phyloP scores from a whole-genome alignment of 2,329 filamentous ascomycete genomes.

The Akanthomyces muscarius region DNA sequence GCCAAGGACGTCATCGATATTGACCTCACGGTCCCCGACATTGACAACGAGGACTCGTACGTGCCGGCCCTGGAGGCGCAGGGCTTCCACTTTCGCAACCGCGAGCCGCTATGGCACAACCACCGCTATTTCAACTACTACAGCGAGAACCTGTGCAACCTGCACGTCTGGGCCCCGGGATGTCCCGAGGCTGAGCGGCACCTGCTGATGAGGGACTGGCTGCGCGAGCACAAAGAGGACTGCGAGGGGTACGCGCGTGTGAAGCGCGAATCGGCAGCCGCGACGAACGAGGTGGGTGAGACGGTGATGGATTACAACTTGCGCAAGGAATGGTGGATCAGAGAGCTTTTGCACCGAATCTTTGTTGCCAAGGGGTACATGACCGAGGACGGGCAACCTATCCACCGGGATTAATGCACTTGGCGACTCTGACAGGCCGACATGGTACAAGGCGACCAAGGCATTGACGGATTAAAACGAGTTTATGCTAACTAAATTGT shows the following conservation, averaged over 20 bases:
- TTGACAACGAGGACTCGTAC: conserved; percentile 35
- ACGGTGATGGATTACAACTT: conserved; percentile 34
- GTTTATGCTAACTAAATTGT: background rate
- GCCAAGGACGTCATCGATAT: conserved; percentile 47
- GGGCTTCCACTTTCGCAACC: conserved; percentile 39
- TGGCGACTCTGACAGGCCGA: background rate
- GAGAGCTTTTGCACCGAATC: conserved; percentile 28
- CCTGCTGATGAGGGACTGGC: conserved; percentile 40
- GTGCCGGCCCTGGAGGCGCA: conserved; percentile 34
- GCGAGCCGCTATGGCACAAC: conserved; percentile 40
- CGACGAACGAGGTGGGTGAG: conserved; percentile 28
- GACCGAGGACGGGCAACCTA: background rate
- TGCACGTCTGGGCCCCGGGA: conserved; percentile 41
- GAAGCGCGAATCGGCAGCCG: conserved; percentile 32
- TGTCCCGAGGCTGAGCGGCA: conserved; percentile 37
- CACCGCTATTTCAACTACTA: conserved; percentile 37
- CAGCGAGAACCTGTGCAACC: conserved; percentile 34
- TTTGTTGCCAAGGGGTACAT: conserved; percentile 17
- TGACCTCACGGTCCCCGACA: conserved; percentile 38
- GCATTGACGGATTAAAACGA: background rate
- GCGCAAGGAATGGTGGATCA: conserved; percentile 35
- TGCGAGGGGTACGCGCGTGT: conserved; percentile 34
- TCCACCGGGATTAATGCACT: background rate
- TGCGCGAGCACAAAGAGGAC: conserved; percentile 33
- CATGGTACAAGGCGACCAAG: background rate